Evolutionary conservation across 164 flowering plant genomes (phyloP).

Genomic region (Buxus sempervirens): DNA sequence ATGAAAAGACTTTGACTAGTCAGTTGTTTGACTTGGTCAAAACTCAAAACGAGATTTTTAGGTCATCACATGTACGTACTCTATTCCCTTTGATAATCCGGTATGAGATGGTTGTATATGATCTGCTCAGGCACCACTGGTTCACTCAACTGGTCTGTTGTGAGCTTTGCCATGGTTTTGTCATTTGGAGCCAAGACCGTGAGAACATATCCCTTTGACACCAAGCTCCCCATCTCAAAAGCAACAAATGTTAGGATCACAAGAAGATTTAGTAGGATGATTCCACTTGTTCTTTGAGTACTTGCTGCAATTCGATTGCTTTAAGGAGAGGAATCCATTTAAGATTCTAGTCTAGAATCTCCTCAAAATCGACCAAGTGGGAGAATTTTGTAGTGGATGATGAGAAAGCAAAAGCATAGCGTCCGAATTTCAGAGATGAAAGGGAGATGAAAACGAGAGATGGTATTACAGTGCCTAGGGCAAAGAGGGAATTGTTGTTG

Average conservation of each 20-base stretch:
- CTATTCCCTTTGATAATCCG: conserved; percentile 89
- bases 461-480: conserved; percentile 40
- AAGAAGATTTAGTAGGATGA: conserved; percentile 52
- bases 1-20: no score
- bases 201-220: conserved; percentile 69
- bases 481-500: conserved; percentile 47
- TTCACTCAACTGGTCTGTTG: conserved; percentile 71
- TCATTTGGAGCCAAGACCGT: conserved; percentile 82
- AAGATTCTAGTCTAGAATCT: conserved; percentile 11
- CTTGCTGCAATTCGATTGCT: conserved; percentile 11
- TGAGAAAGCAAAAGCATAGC: conserved; percentile 1
- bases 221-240: conserved; percentile 66
- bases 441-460: conserved; percentile 4
- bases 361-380: conserved; percentile 9
- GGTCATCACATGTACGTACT: conserved; percentile 94
- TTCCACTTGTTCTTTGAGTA: conserved; percentile 1
- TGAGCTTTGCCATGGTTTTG: conserved; percentile 78
- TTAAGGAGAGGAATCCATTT: conserved; percentile 17
- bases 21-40: no score
- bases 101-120: conserved; percentile 67
- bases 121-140: conserved; percentile 84
- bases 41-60: no score
- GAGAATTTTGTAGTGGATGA: neutral
- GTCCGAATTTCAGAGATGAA: neutral
- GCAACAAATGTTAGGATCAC: conserved; percentile 70